phyloP scores from a whole-genome alignment of 2,329 filamentous ascomycete species.

The Paraphaeosphaeria sporulosa region DNA sequence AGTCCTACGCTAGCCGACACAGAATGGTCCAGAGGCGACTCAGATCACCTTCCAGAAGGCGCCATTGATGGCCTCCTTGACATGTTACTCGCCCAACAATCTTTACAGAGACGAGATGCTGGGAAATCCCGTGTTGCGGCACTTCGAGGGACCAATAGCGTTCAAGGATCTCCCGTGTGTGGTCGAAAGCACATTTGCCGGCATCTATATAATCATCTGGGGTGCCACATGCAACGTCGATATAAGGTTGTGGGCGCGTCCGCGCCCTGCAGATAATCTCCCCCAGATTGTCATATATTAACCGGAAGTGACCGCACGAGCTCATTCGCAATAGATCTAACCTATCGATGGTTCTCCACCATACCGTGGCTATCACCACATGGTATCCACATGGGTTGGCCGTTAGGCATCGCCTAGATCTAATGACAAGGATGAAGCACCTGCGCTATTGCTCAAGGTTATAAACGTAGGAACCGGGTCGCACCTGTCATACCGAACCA shows the following conservation, averaged over 20 bases:
- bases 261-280: constrained; percentile 4
- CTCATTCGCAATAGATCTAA: constrained; percentile 4
- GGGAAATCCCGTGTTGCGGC: background rate
- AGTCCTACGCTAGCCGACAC: background rate
- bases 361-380: background rate
- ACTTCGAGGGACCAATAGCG: background rate
- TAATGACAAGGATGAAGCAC: background rate
- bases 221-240: constrained; percentile 6
- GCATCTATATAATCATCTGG: background rate
- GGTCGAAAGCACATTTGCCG: constrained; percentile 6
- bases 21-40: background rate
- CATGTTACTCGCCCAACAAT: background rate
- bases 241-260: constrained; percentile 1
- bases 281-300: constrained; percentile 6
- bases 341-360: constrained; percentile 1
- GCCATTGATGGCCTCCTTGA: background rate
- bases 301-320: background rate
- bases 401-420: background rate
- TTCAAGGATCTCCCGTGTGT: background rate
- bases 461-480: background rate
- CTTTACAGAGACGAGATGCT: background rate
- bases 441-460: background rate
- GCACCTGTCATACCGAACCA: background rate
- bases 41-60: background rate
- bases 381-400: background rate